Conservation (phyloP, 495 filamentous ascomycete genomes). For the Daldinia loculata region DNA sequence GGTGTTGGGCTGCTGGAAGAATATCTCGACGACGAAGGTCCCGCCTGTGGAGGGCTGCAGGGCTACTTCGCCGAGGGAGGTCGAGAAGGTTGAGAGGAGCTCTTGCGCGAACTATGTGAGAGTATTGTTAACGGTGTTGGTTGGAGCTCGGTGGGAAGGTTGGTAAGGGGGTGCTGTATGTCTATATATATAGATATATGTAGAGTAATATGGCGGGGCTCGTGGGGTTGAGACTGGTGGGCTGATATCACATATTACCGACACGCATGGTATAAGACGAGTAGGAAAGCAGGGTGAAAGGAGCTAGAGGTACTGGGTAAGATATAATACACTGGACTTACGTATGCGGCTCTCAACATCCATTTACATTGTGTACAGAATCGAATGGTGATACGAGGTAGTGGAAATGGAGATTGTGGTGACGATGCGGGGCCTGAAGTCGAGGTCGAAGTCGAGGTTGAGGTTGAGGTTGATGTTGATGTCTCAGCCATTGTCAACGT, state of each 20-base stretch:
- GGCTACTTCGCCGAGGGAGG: constrained; percentile 87
- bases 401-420: constrained; percentile 42
- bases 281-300: constrained; percentile 12
- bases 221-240: constrained; percentile 10
- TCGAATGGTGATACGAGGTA: constrained; percentile 75
- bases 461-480: constrained; percentile 30
- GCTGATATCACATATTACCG: not conserved
- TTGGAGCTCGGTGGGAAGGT: not conserved
- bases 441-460: constrained; percentile 35
- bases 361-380: constrained; percentile 91
- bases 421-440: constrained; percentile 36
- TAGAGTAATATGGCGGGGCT: constrained; percentile 7
- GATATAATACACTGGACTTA: constrained; percentile 54
- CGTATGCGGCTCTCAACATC: constrained; percentile 87
- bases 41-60: constrained; percentile 87
- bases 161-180: not conserved
- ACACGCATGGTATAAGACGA: not conserved
- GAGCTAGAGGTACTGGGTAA: constrained; percentile 11
- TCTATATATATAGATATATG: not conserved
- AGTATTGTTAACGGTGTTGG: not conserved
- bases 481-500: constrained; percentile 48
- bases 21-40: constrained; percentile 76
- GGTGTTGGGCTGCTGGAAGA: constrained; percentile 42
- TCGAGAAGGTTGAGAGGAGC: constrained; percentile 94
- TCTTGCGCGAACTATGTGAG: constrained; percentile 85